Evolutionary conservation across 1,139 yeast genomes (phyloP), one percentile per base, ranked within the genome.

Genomic region (Scheffersomyces parashehatae): DNA sequence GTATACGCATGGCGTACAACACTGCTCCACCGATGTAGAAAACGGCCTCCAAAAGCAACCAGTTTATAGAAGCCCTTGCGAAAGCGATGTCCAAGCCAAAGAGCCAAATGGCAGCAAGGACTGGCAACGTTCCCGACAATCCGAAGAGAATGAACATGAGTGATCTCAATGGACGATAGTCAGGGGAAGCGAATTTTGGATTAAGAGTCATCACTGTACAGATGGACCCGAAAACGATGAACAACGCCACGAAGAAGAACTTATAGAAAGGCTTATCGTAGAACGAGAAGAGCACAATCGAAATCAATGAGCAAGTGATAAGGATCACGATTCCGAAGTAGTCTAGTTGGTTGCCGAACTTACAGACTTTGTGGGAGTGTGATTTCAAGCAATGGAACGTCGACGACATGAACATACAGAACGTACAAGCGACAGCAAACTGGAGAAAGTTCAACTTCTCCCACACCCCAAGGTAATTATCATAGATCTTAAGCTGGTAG

Each of bases 261-360:
- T 77, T 76, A 46, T 70, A 58, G 6, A 15, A 37, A 0, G 75
- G 71, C 35, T 64, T 61, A 53, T 87, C 90, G 49, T 75, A 67
- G 44, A 81, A 80, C 1, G 91, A 85, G 62, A 85, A 88, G 52
- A 80, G 73, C 12, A 88, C 70, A 4, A 89, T 72, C 7, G 95
- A 85, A 2, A 84, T 70, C 73, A 88, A 78, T 0, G 96, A 88
- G 29, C 88, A 75, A 1, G 86, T 81, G 45, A 89, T 88, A 47
- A 90, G 69, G 3, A 85, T 72, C 10, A 89, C 86, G 38, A 90
- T 90, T 0, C 97, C 98, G 44, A 90, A 76, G 56, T 90, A 91
- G 62, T 90, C 98, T 45, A 89, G 71, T 54, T 84, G 87, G 60
- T 89, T 88, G 2, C 96, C 96, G 44, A 83, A 68, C 35, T 70